Evolutionary conservation across 352 stramenopile genomes (phyloP).

Genomic region (Globisporangium barbulae): DNA sequence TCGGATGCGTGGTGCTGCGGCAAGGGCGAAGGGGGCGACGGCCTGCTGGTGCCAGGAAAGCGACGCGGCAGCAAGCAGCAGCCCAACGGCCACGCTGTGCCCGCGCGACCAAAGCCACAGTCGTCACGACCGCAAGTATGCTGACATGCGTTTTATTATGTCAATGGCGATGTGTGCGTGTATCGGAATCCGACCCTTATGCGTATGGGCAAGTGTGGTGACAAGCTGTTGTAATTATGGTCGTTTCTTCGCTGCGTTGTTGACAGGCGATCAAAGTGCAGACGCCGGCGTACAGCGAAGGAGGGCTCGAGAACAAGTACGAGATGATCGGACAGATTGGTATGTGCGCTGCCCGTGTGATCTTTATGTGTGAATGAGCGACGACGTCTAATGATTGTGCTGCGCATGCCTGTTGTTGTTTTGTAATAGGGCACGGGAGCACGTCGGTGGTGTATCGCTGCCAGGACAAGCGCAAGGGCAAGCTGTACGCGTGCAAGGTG

Average conservation of each 20-base stretch:
- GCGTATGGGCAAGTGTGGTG: neutral
- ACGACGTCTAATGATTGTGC: neutral
- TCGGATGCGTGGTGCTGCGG: conserved; percentile 52
- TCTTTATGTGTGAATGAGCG: neutral
- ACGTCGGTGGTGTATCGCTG: conserved; percentile 86
- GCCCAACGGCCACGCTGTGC: conserved; percentile 31
- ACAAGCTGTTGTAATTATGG: neutral
- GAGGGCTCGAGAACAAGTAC: conserved; percentile 81
- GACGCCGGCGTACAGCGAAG: conserved; percentile 61
- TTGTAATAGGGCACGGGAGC: conserved; percentile 60
- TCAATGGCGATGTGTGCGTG: conserved; percentile 2
- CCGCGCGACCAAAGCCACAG: conserved; percentile 19
- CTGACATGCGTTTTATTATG: neutral
- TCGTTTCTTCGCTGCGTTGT: neutral
- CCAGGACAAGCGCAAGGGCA: conserved; percentile 52
- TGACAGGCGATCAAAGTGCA: conserved; percentile 68
- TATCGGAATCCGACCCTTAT: neutral
- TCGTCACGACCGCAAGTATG: conserved; percentile 27
- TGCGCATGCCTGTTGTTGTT: neutral
- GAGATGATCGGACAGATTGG: conserved; percentile 80
- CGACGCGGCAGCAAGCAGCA: conserved; percentile 27
- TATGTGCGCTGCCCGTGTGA: conserved; percentile 23
- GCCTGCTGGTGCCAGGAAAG: conserved; percentile 36
- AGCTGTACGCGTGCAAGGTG: conserved; percentile 78
- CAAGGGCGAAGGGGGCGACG: conserved; percentile 29